phyloP scores from a whole-genome alignment of 148 eudicot species.

The Rhododendron mucronatum region DNA sequence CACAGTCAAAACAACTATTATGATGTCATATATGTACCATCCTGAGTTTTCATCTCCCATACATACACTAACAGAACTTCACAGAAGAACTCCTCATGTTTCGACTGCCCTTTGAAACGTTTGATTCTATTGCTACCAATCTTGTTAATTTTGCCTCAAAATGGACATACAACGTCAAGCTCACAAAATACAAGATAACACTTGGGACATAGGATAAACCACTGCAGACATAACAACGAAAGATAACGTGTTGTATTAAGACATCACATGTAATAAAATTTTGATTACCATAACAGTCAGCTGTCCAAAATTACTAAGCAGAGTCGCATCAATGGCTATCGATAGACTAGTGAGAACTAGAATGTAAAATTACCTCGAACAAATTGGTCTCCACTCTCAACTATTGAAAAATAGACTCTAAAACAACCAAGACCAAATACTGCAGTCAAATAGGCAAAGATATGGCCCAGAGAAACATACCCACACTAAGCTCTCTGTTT shows the following conservation, averaged over 20 bases:
- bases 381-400: background rate
- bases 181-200: background rate
- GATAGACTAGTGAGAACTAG: background rate
- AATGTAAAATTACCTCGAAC: background rate
- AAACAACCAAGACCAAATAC: background rate
- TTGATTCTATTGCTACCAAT: background rate
- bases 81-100: background rate
- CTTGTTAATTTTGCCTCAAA: background rate
- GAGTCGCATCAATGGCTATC: background rate
- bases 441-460: background rate
- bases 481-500: background rate
- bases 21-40: background rate
- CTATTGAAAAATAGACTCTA: background rate
- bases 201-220: background rate
- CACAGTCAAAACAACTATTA: background rate
- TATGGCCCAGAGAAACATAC: background rate
- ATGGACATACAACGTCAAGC: background rate
- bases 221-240: background rate
- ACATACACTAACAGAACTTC: background rate
- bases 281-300: background rate
- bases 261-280: background rate
- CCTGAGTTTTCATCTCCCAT: background rate
- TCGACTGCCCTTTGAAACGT: background rate
- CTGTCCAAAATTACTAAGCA: no score
- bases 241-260: background rate